Percentiles rank a stretch among this genome's conserved stretches.
Evolutionary conservation across 2,329 filamentous ascomycete genomes (phyloP).

Genomic region (Fusarium stilboides): DNA sequence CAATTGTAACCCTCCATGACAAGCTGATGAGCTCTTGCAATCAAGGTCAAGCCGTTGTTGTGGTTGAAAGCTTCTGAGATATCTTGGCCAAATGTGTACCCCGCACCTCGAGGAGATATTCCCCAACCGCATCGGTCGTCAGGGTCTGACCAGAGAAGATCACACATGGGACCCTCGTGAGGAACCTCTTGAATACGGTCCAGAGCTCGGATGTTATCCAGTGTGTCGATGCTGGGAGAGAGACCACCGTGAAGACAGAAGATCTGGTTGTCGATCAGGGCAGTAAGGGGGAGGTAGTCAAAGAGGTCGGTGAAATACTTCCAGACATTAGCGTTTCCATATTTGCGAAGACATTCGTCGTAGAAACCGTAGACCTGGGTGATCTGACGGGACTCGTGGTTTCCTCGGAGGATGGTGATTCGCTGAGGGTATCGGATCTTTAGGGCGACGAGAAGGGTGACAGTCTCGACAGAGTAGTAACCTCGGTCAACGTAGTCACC

Average conservation of each 20-base stretch:
- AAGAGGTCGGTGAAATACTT: slow-evolving; percentile 99
- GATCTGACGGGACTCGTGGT: slow-evolving; percentile 99
- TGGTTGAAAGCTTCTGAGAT: slow-evolving; percentile 99
- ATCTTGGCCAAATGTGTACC: slow-evolving; percentile 96
- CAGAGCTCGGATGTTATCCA: slow-evolving; percentile 94
- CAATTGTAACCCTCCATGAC: slow-evolving; percentile 99
- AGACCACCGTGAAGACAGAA: slow-evolving; percentile 98
- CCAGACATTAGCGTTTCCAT: slow-evolving; percentile 99
- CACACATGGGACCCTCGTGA: slow-evolving; percentile 98
- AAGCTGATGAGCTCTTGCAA: slow-evolving; percentile 96
- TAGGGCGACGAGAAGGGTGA: slow-evolving; percentile 94
- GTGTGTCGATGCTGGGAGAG: slow-evolving; percentile 94
- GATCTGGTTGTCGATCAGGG: slow-evolving; percentile 98
- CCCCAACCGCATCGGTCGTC: slow-evolving; percentile 98
- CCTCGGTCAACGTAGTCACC: slow-evolving; percentile 99
- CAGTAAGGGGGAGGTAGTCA: slow-evolving; percentile 96
- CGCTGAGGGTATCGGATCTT: slow-evolving; percentile 98
- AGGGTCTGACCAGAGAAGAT: slow-evolving; percentile 97
- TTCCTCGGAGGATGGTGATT: slow-evolving; percentile 98
- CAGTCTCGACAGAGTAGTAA: slow-evolving; percentile 99
- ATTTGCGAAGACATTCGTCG: slow-evolving; percentile 98
- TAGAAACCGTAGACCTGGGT: slow-evolving; percentile 99
- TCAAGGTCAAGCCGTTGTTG: slow-evolving; percentile 96
- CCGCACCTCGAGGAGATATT: slow-evolving; percentile 93
- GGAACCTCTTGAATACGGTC: slow-evolving; percentile 99